Conservation (phyloP, 1,139 yeast genomes). For the Yamadazyma membranifaciens region DNA sequence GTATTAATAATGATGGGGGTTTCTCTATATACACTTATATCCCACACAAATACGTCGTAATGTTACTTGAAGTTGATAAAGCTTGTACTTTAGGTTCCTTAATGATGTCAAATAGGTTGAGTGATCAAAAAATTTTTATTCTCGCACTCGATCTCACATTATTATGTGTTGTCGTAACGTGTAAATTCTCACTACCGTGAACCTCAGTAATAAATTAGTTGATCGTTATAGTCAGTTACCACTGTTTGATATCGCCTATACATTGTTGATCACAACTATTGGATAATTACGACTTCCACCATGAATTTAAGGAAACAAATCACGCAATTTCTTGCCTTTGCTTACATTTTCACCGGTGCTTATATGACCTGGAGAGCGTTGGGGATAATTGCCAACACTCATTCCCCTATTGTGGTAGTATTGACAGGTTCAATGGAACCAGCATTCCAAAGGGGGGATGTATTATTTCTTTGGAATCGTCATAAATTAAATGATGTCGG, state of each 20-base stretch:
- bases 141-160: neutral
- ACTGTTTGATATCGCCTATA: no score
- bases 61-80: neutral
- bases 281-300: no score
- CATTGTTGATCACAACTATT: no score
- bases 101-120: neutral
- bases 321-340: constrained; percentile 61
- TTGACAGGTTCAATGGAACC: constrained; percentile 99
- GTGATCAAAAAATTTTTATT: constrained; percentile 3
- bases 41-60: no score
- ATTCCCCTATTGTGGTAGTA: constrained; percentile 95
- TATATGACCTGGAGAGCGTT: constrained; percentile 90
- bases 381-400: constrained; percentile 74
- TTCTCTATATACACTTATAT: no score
- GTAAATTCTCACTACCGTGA: neutral
- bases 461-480: constrained; percentile 87
- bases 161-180: neutral
- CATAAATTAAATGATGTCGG: constrained; percentile 70
- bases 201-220: no score
- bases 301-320: constrained; percentile 51
- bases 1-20: neutral
- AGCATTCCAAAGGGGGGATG: constrained; percentile 97
- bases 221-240: no score
- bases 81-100: neutral
- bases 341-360: constrained; percentile 82